These are phyloP conservation scores for Danielia oregonensis DNA, from an alignment of 805 yeast genomes.

Conservation along the genomic window DNA sequence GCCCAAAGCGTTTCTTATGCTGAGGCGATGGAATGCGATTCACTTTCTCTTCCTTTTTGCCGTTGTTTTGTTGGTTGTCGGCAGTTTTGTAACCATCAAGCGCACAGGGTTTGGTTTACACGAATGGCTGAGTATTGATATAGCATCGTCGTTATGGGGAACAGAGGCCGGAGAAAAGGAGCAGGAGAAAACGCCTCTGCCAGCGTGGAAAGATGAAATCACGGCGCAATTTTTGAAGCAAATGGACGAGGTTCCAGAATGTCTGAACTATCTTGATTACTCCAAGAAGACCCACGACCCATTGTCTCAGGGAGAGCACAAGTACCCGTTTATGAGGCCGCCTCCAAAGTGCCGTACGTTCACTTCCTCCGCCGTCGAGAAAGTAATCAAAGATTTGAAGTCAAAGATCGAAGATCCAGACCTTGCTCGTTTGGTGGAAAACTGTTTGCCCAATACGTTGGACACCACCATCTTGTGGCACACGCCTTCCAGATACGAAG, in stretches of 20 bases:
- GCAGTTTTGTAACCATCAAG: too few relatives aligned
- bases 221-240: constrained; percentile 14
- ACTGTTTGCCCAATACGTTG: constrained; percentile 80
- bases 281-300: constrained; percentile 56
- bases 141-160: too few relatives aligned
- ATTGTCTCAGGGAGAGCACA: constrained; percentile 49
- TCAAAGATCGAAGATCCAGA: constrained; percentile 55
- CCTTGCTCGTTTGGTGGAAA: constrained; percentile 71
- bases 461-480: constrained; percentile 87
- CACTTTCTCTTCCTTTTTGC: too few relatives aligned
- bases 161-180: too few relatives aligned
- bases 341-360: constrained; percentile 70
- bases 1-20: too few relatives aligned
- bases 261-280: constrained; percentile 58
- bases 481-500: constrained; percentile 11
- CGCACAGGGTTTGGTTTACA: too few relatives aligned
- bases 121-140: too few relatives aligned
- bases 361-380: constrained; percentile 57
- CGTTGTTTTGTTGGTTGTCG: not conserved
- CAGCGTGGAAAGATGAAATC: constrained; percentile 5
- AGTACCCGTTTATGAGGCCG: constrained; percentile 76
- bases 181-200: too few relatives aligned
- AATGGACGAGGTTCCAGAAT: constrained; percentile 16
- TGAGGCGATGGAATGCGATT: too few relatives aligned
- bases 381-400: constrained; percentile 50